Base-by-base conservation (phyloP, 805 yeast genomes). In the Starmerella bombi region DNA sequence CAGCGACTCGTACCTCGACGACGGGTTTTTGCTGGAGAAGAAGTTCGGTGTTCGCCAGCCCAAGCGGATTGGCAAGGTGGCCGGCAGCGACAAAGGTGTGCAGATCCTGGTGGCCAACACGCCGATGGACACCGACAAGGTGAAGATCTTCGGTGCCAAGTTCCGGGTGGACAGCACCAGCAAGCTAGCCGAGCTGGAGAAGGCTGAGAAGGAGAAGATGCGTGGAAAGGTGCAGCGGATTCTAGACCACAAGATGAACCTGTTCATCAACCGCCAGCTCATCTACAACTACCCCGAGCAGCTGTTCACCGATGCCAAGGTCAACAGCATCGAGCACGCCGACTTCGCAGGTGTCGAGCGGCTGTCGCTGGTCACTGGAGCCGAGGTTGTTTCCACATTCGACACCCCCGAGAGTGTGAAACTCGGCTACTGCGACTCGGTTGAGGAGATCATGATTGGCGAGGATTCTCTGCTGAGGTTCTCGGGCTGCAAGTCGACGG, bases 271-370 rank as follows among this genome's bases (percentile, higher is more conserved):
- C 67, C 77, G 98, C 58, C 98, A 91, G 65, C 72, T 91, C 57
- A 91, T 91, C 57, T 91, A 91, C 64, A 96, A 91, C 66, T 91
- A 88, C 72, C 98, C 98, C 20, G 98, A 91, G 64, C 95, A 83
- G 63, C 69, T 91, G 51, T 82, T 91, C 56, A 72, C 93, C 5
- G 98, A 88, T 52, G 63, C 84, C 32, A 75, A 77, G 40, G 81
- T 91, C 54, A 86, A 83, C 61, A 77, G 95, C 18, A 84, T 91
- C 49, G 98, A 91, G 62, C 98, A 91, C 59, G 97, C 98, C 14
- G 98, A 91, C 62, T 91, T 91, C 54, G 97, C 83, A 56, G 99
- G 97, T 56, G 83, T 91, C 41, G 98, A 91, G 67, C 77, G 97
- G 59, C 72, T 91, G 51, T 94, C 98, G 2, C 68, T 88, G 31